Conservation (phyloP, 768 basidiomycete species). For the Boletus reticulatus region DNA sequence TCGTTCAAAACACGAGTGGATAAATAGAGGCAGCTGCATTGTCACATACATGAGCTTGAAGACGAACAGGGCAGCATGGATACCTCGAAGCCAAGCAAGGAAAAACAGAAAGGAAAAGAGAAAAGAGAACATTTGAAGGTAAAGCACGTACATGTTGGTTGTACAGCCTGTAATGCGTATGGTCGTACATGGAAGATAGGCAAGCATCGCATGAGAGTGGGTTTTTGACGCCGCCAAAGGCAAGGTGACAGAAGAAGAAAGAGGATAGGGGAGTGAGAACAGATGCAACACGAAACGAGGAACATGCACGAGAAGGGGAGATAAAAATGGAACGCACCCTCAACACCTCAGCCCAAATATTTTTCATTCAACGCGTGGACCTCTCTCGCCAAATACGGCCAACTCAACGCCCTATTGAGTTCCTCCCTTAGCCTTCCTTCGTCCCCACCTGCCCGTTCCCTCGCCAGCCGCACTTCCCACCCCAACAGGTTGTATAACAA, state of each 20-base stretch:
- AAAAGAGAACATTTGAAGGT: neutral
- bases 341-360: conserved; percentile 48
- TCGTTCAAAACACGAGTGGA: too few species aligned
- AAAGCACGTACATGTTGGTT: neutral
- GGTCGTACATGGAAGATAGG: neutral
- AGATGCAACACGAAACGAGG: neutral
- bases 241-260: neutral
- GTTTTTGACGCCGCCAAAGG: neutral
- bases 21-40: too few species aligned
- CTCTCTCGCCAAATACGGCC: conserved; percentile 84
- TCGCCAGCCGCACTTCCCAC: conserved; percentile 93
- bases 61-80: too few species aligned
- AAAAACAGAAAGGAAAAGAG: too few species aligned
- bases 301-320: neutral
- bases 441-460: conserved; percentile 58
- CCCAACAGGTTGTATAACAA: conserved; percentile 91
- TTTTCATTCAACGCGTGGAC: conserved; percentile 86
- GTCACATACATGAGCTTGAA: too few species aligned
- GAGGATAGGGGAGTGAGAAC: neutral
- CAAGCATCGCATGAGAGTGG: neutral
- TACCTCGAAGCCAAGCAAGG: too few species aligned
- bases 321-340: neutral
- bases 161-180: neutral
- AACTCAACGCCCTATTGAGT: conserved; percentile 67
- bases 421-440: conserved; percentile 52